Base-by-base conservation (phyloP, 2,329 filamentous ascomycete species). In the Aspergillus floridensis region DNA sequence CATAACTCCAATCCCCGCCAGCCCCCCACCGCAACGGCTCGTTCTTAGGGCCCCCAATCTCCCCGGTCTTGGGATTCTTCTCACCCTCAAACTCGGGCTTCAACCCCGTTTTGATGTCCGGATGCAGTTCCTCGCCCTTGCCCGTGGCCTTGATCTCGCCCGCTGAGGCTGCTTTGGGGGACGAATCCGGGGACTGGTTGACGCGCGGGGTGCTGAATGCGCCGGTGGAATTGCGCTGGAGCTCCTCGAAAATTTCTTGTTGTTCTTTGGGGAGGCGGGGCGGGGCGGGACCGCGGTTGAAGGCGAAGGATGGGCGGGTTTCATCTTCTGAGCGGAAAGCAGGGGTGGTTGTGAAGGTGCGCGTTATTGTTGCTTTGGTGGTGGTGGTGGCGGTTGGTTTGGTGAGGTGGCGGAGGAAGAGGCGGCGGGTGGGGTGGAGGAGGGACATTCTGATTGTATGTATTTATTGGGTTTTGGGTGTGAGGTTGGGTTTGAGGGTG, bases 11-110 rank as follows among this genome's bases (percentile, higher is more conserved):
- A 73, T 90, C 88, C 1, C 91, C 88, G 0, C 70, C 73, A 19
- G 83, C 80, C 0, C 92, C 92, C 93, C 93, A 97, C 68, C 93
- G 81, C 72, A 98, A 72, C 54, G 95, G 95, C 77, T 99, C 93
- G 72, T 96, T 98, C 86, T 98, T 99, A 5, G 95, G 95, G 1
- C 95, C 95, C 5, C 95, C 95, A 11, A 97, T 86, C 82, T 99
- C 95, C 24, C 95, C 95, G 1, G 95, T 99, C 81, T 88, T 89
- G 2, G 95, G 95, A 75, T 99, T 98, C 57, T 82, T 83, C 56
- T 98, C 93, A 59, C 95, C 95, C 66, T 93, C 88, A 69, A 99
- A 99, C 79, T 98, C 93, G 1, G 95, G 93, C 69, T 88, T 85
- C 48, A 92, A 89, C 38, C 93, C 93, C 64, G 87, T 81, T 64